phyloP scores from a whole-genome alignment of 345 rosid genomes.

The Eucalyptus sp. region DNA sequence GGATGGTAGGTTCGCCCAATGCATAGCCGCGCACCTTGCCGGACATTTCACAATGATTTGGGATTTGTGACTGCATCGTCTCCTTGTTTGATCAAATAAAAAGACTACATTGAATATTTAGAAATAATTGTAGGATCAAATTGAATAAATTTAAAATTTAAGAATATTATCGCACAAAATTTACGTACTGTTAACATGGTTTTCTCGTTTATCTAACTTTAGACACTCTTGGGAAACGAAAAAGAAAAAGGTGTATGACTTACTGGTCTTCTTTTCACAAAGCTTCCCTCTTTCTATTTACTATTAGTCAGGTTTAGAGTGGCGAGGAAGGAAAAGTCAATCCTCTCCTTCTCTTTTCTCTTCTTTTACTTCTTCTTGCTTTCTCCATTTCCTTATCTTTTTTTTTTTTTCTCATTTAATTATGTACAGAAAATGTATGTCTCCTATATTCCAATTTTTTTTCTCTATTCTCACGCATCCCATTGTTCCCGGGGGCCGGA shows the following conservation, averaged over 20 bases:
- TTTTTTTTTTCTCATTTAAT: neutral
- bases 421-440: neutral
- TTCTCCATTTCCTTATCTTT: neutral
- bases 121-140: no score
- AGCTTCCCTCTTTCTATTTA: neutral
- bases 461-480: neutral
- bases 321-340: neutral
- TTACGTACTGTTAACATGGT: no score
- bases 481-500: neutral
- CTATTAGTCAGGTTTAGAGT: neutral
- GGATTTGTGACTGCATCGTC: fast-evolving
- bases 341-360: neutral
- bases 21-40: fast-evolving
- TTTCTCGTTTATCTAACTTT: neutral
- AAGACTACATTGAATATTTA: neutral
- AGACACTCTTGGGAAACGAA: neutral
- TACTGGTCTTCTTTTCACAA: neutral
- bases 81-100: neutral
- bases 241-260: neutral
- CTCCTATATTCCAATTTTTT: neutral
- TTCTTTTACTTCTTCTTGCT: neutral
- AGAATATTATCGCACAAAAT: fast-evolving
- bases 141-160: no score
- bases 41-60: neutral
- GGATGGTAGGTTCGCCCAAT: neutral